phyloP scores from a whole-genome alignment of 129 eudicot genomes.

The Flaveria robusta region DNA sequence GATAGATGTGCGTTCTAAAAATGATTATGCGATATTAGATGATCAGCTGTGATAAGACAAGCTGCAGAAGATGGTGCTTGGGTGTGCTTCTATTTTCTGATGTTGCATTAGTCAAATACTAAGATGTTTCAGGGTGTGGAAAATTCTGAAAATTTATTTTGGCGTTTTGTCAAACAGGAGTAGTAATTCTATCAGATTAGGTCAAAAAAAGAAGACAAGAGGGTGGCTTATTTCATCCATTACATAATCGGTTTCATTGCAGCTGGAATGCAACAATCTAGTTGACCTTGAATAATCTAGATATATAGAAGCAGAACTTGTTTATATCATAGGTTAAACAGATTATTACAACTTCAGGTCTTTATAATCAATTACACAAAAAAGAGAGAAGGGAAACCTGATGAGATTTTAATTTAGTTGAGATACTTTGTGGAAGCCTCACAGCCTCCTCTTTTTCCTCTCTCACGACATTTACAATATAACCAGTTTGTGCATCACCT shows the following conservation, averaged over 20 bases:
- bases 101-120: background rate
- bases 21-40: background rate
- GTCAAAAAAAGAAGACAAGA: background rate
- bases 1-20: background rate
- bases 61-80: background rate
- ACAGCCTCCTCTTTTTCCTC: slow-evolving; percentile 92
- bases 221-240: background rate
- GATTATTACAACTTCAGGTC: background rate
- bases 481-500: slow-evolving; percentile 80
- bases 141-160: background rate
- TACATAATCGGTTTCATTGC: background rate
- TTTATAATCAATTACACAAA: background rate
- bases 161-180: background rate
- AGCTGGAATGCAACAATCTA: background rate
- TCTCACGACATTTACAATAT: slow-evolving; percentile 89
- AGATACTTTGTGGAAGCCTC: slow-evolving; percentile 88
- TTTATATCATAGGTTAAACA: background rate
- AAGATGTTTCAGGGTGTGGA: background rate
- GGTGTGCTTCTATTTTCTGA: background rate
- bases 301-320: background rate
- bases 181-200: background rate
- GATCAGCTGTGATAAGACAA: background rate
- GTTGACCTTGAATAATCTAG: background rate
- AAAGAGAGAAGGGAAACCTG: slow-evolving; percentile 53
- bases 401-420: slow-evolving; percentile 77